Base-by-base conservation (phyloP, 371 early-diverging fungal genomes). In the Amoeboaphelidium occidentale region DNA sequence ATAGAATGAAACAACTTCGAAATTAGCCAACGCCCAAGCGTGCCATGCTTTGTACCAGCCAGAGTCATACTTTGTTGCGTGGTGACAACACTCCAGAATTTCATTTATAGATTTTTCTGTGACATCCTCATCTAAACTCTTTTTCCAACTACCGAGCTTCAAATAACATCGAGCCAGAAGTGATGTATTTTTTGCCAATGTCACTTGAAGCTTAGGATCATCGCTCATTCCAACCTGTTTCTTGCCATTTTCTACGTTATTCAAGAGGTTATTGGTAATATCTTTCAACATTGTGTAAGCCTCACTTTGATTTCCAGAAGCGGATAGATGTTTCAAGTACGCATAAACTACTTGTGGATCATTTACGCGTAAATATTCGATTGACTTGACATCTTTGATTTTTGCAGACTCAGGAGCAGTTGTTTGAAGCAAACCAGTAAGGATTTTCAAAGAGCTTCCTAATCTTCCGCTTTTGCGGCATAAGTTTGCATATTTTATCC, bases 21-120 rank as follows among this genome's bases (percentile, higher is more conserved):
- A 89, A 60, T 97, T 91, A 6, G 83, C 78, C 23, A 93, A 63
- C 2, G 94, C 96, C 84, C 88, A 89, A n/a, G 85, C 75, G 57
- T 97, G 96, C 94, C 96, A 94, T 25, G 92, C 90, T 62, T 90
- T 92, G 70, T 97, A 93, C 85, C 87, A 93, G 44, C 83, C 73
- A 65, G 72, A 74, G 66, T 93, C 92, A 63, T 82, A 76, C 27
- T 81, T 78, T 1, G 89, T 91, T 0, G 97, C 92, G 13, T 84
- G 70, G 0, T 75, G 65, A 59, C 85, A 89, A 2, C 83, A 81
- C 23, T 73, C 63, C 25, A 92, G 57, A 25, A 84, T 84, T 46
- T 79, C 79, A 17, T 82, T 81, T 39, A 85, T 79, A 0, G 69
- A 71, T 23, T 78, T 72, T 55, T 78, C 75, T 1, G 70, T 70